Evolutionary conservation across 1,139 yeast genomes (phyloP).

Genomic region (Debaryomycetaceae sp.): DNA sequence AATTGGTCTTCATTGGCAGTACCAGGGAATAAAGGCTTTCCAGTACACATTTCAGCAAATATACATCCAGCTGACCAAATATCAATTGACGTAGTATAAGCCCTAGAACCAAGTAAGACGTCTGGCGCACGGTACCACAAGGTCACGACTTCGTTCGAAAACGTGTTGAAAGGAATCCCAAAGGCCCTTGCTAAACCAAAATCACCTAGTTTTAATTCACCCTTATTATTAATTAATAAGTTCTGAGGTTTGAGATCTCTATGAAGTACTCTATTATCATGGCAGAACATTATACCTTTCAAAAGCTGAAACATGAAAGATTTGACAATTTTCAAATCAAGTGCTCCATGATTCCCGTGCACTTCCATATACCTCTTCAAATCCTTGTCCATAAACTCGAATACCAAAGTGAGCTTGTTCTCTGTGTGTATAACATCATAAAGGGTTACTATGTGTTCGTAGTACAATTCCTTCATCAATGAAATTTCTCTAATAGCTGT

Average conservation of each 20-base stretch:
- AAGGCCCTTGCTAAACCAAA: conserved; percentile 97
- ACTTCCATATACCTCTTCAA: conserved; percentile 92
- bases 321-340: conserved; percentile 76
- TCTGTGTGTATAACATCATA: conserved; percentile 97
- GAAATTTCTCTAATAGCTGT: conserved; percentile 97
- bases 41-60: conserved; percentile 96
- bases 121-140: conserved; percentile 99
- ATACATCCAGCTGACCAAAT: conserved; percentile 99
- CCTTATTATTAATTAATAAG: conserved; percentile 79
- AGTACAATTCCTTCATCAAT: conserved; percentile 91
- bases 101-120: conserved; percentile 89
- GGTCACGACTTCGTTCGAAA: conserved; percentile 95
- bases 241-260: conserved; percentile 97
- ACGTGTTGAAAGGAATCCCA: conserved; percentile 97
- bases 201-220: conserved; percentile 93
- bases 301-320: conserved; percentile 90
- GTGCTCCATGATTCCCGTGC: conserved; percentile 77
- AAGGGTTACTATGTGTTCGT: conserved; percentile 87
- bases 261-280: conserved; percentile 90
- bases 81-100: conserved; percentile 93
- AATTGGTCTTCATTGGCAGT: conserved; percentile 94
- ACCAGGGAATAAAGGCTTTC: conserved; percentile 96
- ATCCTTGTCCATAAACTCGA: conserved; percentile 92
- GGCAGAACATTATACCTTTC: conserved; percentile 91
- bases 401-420: conserved; percentile 88